Percentiles rank a stretch among this genome's conserved stretches.
These are phyloP conservation scores for Fagopyrum homotropicum DNA, from an alignment of 148 eudicot genomes.

Conservation along the genomic window DNA sequence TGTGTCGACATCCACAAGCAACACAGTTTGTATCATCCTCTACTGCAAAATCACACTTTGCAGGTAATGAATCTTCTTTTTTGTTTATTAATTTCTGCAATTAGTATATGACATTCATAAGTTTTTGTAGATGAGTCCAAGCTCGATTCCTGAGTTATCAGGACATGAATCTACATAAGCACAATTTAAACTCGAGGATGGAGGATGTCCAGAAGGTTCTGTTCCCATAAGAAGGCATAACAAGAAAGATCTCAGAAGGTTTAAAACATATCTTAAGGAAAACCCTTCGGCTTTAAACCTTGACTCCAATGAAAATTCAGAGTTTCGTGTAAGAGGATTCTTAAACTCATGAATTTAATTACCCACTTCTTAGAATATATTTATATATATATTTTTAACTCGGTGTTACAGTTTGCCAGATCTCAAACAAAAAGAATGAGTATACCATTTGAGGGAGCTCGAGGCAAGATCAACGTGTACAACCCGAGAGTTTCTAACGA, in stretches of 20 bases:
- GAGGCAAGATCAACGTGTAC: not conserved
- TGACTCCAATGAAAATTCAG: not conserved
- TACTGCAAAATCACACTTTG: not conserved
- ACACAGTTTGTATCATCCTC: slow-evolving; percentile 4
- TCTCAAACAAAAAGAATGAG: not conserved
- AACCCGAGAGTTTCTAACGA: not conserved
- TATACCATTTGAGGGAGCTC: not conserved
- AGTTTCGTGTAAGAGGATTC: not conserved
- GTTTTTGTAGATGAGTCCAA: not conserved
- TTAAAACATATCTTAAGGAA: not conserved
- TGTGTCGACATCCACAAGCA: slow-evolving; percentile 4
- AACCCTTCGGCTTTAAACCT: not conserved
- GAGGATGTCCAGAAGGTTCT: not conserved
- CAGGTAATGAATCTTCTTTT: not conserved
- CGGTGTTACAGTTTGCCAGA: not conserved
- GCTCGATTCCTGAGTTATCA: not conserved
- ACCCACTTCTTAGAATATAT: not conserved
- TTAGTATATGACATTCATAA: not conserved
- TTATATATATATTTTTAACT: not conserved
- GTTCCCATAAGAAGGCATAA: not conserved
- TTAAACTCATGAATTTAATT: not conserved
- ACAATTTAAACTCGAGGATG: not conserved
- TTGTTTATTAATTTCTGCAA: not conserved
- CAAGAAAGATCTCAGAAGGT: not conserved
- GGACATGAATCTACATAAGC: not conserved